Evolutionary conservation across 345 rosid species (phyloP).

Genomic region (Hypericum androsaemum): DNA sequence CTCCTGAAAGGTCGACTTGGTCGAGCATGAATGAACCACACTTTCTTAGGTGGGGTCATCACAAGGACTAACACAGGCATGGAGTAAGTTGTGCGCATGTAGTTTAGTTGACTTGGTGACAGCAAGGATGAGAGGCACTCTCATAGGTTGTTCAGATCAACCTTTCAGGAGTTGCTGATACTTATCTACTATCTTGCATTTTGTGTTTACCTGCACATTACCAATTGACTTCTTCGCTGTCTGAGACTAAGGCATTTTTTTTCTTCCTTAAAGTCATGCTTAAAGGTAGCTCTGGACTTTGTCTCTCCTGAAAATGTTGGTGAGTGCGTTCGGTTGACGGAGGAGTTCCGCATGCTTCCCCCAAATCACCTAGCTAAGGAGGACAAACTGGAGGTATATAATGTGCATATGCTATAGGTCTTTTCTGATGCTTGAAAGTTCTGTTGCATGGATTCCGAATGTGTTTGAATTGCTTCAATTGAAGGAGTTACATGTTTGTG

Average conservation of each 20-base stretch:
- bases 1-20: too few species aligned
- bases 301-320: conserved; percentile 42
- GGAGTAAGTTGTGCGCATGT: too few species aligned
- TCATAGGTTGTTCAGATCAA: too few species aligned
- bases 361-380: conserved; percentile 33
- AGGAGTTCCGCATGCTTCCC: conserved; percentile 42
- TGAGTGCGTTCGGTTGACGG: conserved; percentile 39
- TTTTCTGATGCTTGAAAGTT: background rate
- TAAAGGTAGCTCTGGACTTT: conserved; percentile 43
- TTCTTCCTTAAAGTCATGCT: conserved; percentile 31
- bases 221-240: background rate
- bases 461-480: background rate
- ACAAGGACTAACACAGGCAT: too few species aligned
- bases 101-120: too few species aligned
- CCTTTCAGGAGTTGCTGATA: too few species aligned
- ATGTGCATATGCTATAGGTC: background rate
- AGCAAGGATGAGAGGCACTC: too few species aligned
- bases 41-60: too few species aligned
- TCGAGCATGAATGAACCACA: too few species aligned
- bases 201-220: background rate
- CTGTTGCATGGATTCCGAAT: too few species aligned
- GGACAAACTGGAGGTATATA: conserved; percentile 38
- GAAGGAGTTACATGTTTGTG: too few species aligned
- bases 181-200: background rate
- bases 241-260: background rate